Conservation (phyloP, 2,329 filamentous ascomycete genomes). For the Paecilomyces sp. region DNA sequence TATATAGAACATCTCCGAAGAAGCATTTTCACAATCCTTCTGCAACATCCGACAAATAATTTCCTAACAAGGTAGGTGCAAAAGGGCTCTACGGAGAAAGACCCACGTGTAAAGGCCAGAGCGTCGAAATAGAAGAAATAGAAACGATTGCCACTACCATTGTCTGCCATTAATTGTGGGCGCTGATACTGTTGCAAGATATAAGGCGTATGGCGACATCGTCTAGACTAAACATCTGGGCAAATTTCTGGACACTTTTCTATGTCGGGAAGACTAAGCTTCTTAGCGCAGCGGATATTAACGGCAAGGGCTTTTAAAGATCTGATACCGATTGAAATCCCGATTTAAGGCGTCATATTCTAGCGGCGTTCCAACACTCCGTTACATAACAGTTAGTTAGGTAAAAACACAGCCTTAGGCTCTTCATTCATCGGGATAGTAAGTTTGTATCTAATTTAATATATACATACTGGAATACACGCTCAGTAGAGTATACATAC, state of each 20-base stretch:
- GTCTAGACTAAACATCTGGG: background rate
- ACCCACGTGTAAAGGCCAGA: background rate
- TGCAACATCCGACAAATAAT: background rate
- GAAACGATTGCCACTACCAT: background rate
- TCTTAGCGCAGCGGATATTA: background rate
- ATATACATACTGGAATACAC: too few relatives aligned
- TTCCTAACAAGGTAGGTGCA: background rate
- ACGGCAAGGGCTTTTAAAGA: background rate
- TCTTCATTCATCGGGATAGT: too few relatives aligned
- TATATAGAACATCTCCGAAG: background rate
- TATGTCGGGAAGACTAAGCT: background rate
- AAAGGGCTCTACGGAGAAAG: background rate
- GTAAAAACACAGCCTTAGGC: too few relatives aligned
- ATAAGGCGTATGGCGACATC: background rate
- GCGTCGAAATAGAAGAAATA: background rate
- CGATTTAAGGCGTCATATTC: background rate
- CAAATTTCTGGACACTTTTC: background rate
- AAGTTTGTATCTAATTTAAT: too few relatives aligned
- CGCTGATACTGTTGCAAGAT: constrained; percentile 1
- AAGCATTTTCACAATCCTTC: background rate
- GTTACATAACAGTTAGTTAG: background rate
- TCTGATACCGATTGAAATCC: background rate
- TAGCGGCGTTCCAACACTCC: background rate
- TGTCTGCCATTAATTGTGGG: background rate
- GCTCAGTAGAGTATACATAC: too few relatives aligned